phyloP scores from a whole-genome alignment of 148 eudicot genomes.

The Euryodendron excelsum region DNA sequence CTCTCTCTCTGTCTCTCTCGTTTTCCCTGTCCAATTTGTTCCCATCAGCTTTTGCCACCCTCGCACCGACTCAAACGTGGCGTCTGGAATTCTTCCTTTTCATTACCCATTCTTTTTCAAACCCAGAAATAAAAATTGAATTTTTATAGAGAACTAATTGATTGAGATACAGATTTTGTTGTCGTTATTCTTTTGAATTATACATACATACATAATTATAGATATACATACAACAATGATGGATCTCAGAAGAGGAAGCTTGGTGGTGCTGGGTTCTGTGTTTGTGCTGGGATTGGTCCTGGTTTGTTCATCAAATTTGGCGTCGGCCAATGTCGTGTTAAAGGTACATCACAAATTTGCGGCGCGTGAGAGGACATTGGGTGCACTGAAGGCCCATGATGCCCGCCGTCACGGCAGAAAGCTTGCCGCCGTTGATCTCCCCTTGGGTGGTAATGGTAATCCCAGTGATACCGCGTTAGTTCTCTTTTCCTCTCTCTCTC shows the following conservation, averaged over 20 bases:
- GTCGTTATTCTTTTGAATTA: not conserved
- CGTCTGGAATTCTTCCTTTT: not conserved
- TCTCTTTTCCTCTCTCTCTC: constrained; percentile 4
- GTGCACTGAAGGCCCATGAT: constrained; percentile 53
- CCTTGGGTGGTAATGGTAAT: constrained; percentile 69
- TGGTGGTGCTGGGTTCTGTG: constrained; percentile 22
- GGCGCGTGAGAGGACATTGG: constrained; percentile 34
- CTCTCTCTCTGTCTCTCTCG: too few species aligned
- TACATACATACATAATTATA: not conserved
- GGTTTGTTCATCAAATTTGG: constrained; percentile 13
- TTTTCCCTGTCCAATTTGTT: not conserved
- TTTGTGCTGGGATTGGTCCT: constrained; percentile 20
- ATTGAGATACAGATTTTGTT: not conserved
- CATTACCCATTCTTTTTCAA: not conserved
- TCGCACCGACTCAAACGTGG: constrained; percentile 2
- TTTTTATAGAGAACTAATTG: too few species aligned
- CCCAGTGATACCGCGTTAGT: constrained; percentile 70
- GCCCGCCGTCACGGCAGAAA: constrained; percentile 59
- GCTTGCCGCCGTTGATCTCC: constrained; percentile 53
- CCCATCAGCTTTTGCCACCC: constrained; percentile 3
- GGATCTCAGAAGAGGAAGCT: constrained; percentile 23
- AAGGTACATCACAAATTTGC: constrained; percentile 57
- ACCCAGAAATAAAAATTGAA: not conserved
- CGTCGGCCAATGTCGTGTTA: constrained; percentile 43
- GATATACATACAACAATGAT: not conserved